These are phyloP conservation scores for Russula vinacea DNA, from an alignment of 768 basidiomycete species.

Conservation along the genomic window DNA sequence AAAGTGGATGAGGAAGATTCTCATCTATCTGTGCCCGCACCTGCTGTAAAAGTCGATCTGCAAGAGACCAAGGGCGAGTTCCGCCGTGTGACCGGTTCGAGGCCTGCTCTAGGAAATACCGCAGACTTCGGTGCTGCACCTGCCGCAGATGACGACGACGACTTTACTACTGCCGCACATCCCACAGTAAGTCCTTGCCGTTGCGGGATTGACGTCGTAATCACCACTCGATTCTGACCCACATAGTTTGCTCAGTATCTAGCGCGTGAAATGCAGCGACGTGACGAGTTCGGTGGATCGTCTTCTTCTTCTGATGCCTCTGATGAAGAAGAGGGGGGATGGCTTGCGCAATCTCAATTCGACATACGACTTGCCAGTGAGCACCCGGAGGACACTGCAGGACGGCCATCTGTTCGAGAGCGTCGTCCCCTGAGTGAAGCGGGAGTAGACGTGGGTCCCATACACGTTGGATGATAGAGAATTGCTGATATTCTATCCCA, in stretches of 20 bases:
- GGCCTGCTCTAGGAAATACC: slow-evolving; percentile 48
- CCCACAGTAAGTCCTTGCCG: slow-evolving; percentile 42
- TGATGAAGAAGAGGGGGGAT: slow-evolving; percentile 71
- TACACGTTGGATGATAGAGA: background rate
- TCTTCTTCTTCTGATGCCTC: slow-evolving; percentile 46
- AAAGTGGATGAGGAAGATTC: slow-evolving; percentile 60
- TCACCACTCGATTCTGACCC: background rate
- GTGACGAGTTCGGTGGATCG: slow-evolving; percentile 53
- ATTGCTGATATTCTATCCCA: slow-evolving; percentile 1
- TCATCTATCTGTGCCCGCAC: slow-evolving; percentile 9
- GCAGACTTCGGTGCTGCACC: slow-evolving; percentile 61
- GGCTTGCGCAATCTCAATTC: slow-evolving; percentile 78
- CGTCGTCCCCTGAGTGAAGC: slow-evolving; percentile 37
- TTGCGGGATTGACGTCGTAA: slow-evolving; percentile 4
- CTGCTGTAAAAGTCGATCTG: slow-evolving; percentile 22
- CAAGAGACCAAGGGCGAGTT: slow-evolving; percentile 55
- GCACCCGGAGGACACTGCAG: slow-evolving; percentile 31
- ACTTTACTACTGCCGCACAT: slow-evolving; percentile 43
- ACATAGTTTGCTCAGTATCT: slow-evolving; percentile 76
- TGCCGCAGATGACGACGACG: slow-evolving; percentile 47
- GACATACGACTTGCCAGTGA: slow-evolving; percentile 38
- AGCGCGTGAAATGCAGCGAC: slow-evolving; percentile 65
- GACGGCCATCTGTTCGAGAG: slow-evolving; percentile 30
- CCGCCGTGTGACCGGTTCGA: slow-evolving; percentile 44
- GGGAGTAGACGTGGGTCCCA: slow-evolving; percentile 34